Evolutionary conservation across 345 rosid species (phyloP).

Genomic region (Iberis pinnata): DNA sequence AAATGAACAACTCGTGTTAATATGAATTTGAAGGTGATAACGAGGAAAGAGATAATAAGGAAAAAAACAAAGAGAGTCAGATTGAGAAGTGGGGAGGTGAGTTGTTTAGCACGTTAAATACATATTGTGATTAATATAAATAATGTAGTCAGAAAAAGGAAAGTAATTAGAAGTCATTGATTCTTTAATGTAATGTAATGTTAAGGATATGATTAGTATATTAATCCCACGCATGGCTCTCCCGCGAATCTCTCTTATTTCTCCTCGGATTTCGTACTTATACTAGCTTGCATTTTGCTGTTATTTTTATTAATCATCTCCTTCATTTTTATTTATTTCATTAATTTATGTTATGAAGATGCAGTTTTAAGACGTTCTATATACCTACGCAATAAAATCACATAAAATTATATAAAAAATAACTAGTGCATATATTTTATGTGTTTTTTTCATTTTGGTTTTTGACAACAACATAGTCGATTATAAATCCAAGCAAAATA

Average conservation of each 20-base stretch:
- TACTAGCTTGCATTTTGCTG: conserved; percentile 38
- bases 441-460: too few species aligned
- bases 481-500: too few species aligned
- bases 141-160: conserved; percentile 22
- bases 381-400: too few species aligned
- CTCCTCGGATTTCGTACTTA: conserved; percentile 32
- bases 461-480: too few species aligned
- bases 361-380: too few species aligned
- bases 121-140: conserved; percentile 6
- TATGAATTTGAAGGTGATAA: too few species aligned
- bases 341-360: too few species aligned
- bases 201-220: conserved; percentile 36
- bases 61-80: conserved; percentile 13
- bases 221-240: conserved; percentile 62
- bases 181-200: conserved; percentile 15
- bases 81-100: conserved; percentile 33
- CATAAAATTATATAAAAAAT: too few species aligned
- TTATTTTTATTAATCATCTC: conserved; percentile 2
- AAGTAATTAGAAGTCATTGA: conserved; percentile 19
- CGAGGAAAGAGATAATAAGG: conserved; percentile 9
- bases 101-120: conserved; percentile 56
- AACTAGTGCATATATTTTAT: too few species aligned
- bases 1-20: too few species aligned
- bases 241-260: conserved; percentile 75
- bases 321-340: neutral